Base-by-base conservation (phyloP, 1,139 yeast genomes). In the Candida sp. region DNA sequence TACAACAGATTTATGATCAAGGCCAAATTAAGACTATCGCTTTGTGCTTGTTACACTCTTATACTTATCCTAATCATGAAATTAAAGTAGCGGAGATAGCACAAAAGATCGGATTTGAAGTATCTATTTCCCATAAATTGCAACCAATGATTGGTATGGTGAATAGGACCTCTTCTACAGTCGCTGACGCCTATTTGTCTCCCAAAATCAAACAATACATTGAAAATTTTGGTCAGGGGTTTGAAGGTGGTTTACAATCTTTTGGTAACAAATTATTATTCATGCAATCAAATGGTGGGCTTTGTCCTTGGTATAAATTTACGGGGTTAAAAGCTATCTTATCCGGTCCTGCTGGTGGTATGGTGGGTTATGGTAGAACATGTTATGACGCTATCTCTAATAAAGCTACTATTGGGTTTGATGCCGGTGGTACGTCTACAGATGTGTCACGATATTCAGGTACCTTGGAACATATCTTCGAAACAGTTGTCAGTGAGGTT, bases 271-370 rank as follows among this genome's bases (percentile, higher is more conserved):
- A 65, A 47, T 57, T 70, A 35, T 54, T 71, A 39, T 73, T 73
- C 53, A 73, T 73, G 78, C 77, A 73, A 52, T 67, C 75, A 40
- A 73, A 73, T 50, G 79, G 79, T 40, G 79, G 79, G 0, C 62
- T 73, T 44, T 70, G 77, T 50, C 76, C 75, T 4, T 73, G 77
- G 74, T 69, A 73, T 48, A 68, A 68, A 45, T 73, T 73, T 52
- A 70, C 76, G 3, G 79, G 79, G 1, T 59, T 73, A 40, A 70
- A 70, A 48, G 77, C 78, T 1, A 71, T 73, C 35, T 61, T 73
- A 33, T 72, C 77, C 2, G 79, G 79, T 1, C 79, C 79, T 6
- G 79, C 79, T 30, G 79, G 79, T 35, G 79, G 79, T 25, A 67
- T 73, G 67, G 78, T 73, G n/a, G 79, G 79, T 0, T 70, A 61